Evolutionary conservation across 768 basidiomycete species (phyloP).

Genomic region (Steccherinum ochraceum): DNA sequence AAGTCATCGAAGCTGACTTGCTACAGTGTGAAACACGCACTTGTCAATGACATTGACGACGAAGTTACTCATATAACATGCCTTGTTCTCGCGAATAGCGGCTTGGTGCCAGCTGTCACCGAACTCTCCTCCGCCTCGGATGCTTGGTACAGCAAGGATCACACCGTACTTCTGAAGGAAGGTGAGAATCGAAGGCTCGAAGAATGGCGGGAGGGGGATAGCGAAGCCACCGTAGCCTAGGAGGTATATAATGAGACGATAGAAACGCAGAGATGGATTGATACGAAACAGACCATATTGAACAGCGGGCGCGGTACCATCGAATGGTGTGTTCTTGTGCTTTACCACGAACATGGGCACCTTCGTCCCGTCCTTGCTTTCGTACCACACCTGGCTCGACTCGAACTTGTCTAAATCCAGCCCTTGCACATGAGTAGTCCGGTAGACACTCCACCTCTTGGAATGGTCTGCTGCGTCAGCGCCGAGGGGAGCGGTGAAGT

Average conservation of each 20-base stretch:
- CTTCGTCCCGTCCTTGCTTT: conserved; percentile 73
- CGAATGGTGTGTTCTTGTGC: conserved; percentile 60
- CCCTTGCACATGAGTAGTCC: conserved; percentile 51
- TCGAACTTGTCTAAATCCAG: conserved; percentile 64
- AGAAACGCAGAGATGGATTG: not conserved
- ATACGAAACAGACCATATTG: conserved; percentile 54
- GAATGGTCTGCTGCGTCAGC: conserved; percentile 7
- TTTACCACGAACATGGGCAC: conserved; percentile 85
- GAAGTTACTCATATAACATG: conserved; percentile 19
- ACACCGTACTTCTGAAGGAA: conserved; percentile 68
- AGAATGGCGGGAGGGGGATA: conserved; percentile 64
- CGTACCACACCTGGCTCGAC: conserved; percentile 73
- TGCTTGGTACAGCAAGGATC: conserved; percentile 48
- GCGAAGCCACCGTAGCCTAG: conserved; percentile 76
- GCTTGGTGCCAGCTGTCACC: conserved; percentile 79
- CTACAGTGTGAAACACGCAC: conserved; percentile 25
- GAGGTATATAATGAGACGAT: not conserved
- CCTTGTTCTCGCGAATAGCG: conserved; percentile 67
- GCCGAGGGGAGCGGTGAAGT: conserved; percentile 31
- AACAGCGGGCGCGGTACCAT: conserved; percentile 71
- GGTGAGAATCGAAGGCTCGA: conserved; percentile 64
- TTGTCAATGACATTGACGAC: conserved; percentile 1
- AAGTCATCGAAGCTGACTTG: conserved; percentile 79
- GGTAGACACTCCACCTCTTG: conserved; percentile 52
- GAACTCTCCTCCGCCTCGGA: conserved; percentile 63